Evolutionary conservation across 2,329 filamentous ascomycete species (phyloP).

Genomic region (Bipolaris zeicola): DNA sequence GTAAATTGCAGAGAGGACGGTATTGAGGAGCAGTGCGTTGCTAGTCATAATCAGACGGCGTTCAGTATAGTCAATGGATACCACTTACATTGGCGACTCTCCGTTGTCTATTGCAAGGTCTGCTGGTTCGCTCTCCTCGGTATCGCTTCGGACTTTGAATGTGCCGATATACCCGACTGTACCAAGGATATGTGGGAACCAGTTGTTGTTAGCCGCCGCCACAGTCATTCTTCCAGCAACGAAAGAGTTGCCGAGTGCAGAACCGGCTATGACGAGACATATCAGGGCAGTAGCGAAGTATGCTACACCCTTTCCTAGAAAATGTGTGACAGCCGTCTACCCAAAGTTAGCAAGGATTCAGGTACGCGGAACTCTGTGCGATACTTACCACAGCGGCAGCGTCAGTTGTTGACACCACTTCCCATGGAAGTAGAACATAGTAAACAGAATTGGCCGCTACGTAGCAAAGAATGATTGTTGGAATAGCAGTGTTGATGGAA

Average conservation of each 20-base stretch:
- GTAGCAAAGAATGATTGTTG: slow-evolving; percentile 66
- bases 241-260: slow-evolving; percentile 67
- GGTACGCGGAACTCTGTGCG: neutral
- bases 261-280: slow-evolving; percentile 66
- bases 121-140: slow-evolving; percentile 12
- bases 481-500: slow-evolving; percentile 66
- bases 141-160: slow-evolving; percentile 26
- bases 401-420: slow-evolving; percentile 63
- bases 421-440: slow-evolving; percentile 67
- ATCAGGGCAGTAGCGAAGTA: slow-evolving; percentile 63
- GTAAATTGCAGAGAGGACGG: slow-evolving; percentile 58
- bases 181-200: slow-evolving; percentile 37
- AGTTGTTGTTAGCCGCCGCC: slow-evolving; percentile 54
- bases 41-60: slow-evolving; percentile 13
- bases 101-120: slow-evolving; percentile 40
- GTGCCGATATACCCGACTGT: slow-evolving; percentile 40
- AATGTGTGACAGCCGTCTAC: slow-evolving; percentile 51
- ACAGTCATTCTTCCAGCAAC: slow-evolving; percentile 68
- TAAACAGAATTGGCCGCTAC: slow-evolving; percentile 66
- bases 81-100: slow-evolving; percentile 43
- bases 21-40: slow-evolving; percentile 44
- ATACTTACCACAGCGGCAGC: slow-evolving; percentile 65
- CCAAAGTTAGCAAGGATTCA: neutral
- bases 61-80: too few species aligned
- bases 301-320: slow-evolving; percentile 56